Evolutionary conservation across 352 stramenopile species (phyloP).

Genomic region (Pythium utonaiense): DNA sequence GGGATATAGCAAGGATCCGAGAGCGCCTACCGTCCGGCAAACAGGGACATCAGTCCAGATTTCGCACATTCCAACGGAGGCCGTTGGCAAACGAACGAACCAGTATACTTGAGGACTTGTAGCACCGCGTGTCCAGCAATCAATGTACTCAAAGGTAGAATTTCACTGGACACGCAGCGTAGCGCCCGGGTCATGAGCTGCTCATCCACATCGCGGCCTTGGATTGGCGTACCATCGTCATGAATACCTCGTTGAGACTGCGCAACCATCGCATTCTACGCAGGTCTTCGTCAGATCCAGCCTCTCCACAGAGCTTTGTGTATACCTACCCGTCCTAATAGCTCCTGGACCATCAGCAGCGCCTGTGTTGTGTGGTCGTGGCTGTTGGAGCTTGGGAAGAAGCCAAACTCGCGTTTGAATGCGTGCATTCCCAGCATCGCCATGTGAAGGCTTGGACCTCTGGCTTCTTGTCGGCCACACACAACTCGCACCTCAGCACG

Average conservation of each 20-base stretch:
- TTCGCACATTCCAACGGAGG: too few relatives aligned
- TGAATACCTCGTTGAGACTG: neutral
- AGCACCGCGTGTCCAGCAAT: conserved; percentile 29
- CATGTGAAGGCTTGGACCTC: conserved; percentile 17
- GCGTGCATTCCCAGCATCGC: conserved; percentile 15
- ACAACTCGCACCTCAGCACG: too few relatives aligned
- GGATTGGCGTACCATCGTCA: neutral
- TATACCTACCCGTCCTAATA: conserved; percentile 15
- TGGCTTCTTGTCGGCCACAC: neutral
- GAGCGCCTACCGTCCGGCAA: conserved; percentile 21
- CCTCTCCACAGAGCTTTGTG: too few relatives aligned
- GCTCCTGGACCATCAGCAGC: conserved; percentile 3
- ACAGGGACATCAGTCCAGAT: neutral
- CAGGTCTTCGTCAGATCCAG: neutral
- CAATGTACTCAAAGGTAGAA: conserved; percentile 32
- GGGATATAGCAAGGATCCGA: conserved; percentile 19
- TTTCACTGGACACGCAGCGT: conserved; percentile 28
- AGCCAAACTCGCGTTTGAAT: conserved; percentile 22
- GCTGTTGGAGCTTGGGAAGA: conserved; percentile 16
- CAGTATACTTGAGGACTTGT: conserved; percentile 26
- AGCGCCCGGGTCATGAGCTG: conserved; percentile 17
- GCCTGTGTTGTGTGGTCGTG: conserved; percentile 17
- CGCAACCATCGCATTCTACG: neutral
- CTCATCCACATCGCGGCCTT: conserved; percentile 10
- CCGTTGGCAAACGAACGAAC: neutral